phyloP scores from a whole-genome alignment of 352 stramenopile species.

The Globisporangium cederbergense region DNA sequence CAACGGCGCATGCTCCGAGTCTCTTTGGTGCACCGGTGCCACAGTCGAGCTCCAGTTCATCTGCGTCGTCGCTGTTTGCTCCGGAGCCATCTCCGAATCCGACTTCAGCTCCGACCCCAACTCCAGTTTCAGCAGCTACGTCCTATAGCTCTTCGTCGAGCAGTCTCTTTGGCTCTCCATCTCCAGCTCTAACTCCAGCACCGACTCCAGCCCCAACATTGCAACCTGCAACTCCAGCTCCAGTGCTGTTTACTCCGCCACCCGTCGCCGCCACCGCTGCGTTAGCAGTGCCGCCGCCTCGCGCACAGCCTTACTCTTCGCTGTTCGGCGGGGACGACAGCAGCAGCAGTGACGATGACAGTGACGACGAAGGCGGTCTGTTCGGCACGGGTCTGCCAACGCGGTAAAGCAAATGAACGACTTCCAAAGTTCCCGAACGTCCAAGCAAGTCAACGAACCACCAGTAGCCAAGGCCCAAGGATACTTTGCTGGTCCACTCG shows the following conservation, averaged over 20 bases:
- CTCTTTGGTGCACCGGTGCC: slow-evolving; percentile 32
- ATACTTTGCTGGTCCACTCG: not conserved
- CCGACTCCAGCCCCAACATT: not conserved
- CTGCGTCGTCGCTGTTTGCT: slow-evolving; percentile 16
- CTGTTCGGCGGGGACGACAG: slow-evolving; percentile 61
- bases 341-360: slow-evolving; percentile 64
- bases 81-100: not conserved
- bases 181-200: not conserved
- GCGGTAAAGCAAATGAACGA: slow-evolving; percentile 31
- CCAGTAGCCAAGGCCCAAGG: not conserved
- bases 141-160: slow-evolving; percentile 9
- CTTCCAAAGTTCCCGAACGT: not conserved
- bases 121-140: not conserved
- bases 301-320: slow-evolving; percentile 42
- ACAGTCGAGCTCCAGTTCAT: slow-evolving; percentile 12
- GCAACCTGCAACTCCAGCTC: not conserved
- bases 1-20: slow-evolving; percentile 18
- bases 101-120: not conserved
- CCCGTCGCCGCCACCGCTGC: not conserved
- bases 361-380: slow-evolving; percentile 71
- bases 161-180: slow-evolving; percentile 16
- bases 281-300: slow-evolving; percentile 10
- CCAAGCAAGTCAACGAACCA: too few species aligned
- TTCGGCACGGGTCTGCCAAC: slow-evolving; percentile 76
- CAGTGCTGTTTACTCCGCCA: slow-evolving; percentile 4